Conservation (phyloP, 148 eudicot genomes). For the Pouteria glomerata region DNA sequence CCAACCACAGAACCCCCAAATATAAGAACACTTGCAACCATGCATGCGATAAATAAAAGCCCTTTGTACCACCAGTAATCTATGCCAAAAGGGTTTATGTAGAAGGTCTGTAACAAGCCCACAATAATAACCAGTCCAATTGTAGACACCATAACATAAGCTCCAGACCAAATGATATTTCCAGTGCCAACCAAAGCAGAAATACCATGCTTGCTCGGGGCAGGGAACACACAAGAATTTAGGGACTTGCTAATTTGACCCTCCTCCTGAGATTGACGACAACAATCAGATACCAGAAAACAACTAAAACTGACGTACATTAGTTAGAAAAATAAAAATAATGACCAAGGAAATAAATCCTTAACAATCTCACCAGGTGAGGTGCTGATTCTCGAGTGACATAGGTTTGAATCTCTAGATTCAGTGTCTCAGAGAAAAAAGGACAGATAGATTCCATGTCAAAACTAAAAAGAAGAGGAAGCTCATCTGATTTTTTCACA, state of each 20-base stretch:
- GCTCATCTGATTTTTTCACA: conserved; percentile 54
- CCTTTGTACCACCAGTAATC: conserved; percentile 82
- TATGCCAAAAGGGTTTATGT: conserved; percentile 54
- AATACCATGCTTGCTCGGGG: conserved; percentile 32
- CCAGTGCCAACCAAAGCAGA: conserved; percentile 85
- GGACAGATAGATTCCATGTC: conserved; percentile 54
- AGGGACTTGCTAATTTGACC: conserved; percentile 33
- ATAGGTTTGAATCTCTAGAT: conserved; percentile 75
- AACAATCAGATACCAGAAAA: conserved; percentile 1
- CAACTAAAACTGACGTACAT: background rate
- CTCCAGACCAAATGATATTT: conserved; percentile 64
- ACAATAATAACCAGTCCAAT: conserved; percentile 55
- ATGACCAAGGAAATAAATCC: background rate
- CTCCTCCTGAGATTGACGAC: conserved; percentile 68
- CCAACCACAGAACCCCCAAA: conserved; percentile 66
- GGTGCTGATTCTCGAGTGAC: conserved; percentile 78
- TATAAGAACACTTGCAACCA: conserved; percentile 59
- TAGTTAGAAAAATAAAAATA: background rate
- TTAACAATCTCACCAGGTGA: conserved; percentile 31
- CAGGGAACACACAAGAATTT: conserved; percentile 30
- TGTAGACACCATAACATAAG: conserved; percentile 51
- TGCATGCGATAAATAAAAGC: conserved; percentile 60
- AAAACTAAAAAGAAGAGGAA: conserved; percentile 62
- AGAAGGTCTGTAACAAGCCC: conserved; percentile 47
- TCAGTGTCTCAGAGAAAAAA: conserved; percentile 39